These are phyloP conservation scores for Magnusiomyces tetraspermus DNA, from an alignment of 1,139 yeast species.

Conservation along the genomic window DNA sequence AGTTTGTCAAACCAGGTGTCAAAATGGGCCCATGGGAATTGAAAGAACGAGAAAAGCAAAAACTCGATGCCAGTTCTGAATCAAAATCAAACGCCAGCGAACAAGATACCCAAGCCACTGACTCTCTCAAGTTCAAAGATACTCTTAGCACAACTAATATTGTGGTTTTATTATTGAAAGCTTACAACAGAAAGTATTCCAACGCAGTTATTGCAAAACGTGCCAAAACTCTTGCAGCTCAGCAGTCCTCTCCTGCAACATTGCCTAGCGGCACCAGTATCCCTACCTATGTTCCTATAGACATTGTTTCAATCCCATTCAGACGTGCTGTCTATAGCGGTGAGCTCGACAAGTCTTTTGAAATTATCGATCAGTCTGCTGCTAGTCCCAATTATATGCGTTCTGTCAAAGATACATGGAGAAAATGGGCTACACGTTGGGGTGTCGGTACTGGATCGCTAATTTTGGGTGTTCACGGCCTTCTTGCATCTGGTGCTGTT, in stretches of 20 bases:
- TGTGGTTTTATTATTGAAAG: background rate
- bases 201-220: background rate
- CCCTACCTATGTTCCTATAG: conserved; percentile 13
- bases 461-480: conserved; percentile 27
- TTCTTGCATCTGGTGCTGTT: conserved; percentile 33
- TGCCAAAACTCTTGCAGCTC: background rate
- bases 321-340: conserved; percentile 51
- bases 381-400: conserved; percentile 38
- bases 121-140: background rate
- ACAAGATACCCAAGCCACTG: background rate
- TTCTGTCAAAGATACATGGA: conserved; percentile 21
- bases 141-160: background rate
- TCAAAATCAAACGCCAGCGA: background rate
- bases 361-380: conserved; percentile 51
- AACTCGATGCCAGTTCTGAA: background rate
- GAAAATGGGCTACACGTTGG: conserved; percentile 26
- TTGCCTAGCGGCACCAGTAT: background rate
- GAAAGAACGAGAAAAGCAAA: background rate
- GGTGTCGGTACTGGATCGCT: conserved; percentile 31
- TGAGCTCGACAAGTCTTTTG: conserved; percentile 49
- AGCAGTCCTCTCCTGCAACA: background rate
- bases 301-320: conserved; percentile 52
- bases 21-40: background rate
- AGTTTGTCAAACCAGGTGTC: background rate
- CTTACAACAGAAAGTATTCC: background rate